phyloP scores from a whole-genome alignment of 106 monocot genomes.

The Amphibolis antarctica region DNA sequence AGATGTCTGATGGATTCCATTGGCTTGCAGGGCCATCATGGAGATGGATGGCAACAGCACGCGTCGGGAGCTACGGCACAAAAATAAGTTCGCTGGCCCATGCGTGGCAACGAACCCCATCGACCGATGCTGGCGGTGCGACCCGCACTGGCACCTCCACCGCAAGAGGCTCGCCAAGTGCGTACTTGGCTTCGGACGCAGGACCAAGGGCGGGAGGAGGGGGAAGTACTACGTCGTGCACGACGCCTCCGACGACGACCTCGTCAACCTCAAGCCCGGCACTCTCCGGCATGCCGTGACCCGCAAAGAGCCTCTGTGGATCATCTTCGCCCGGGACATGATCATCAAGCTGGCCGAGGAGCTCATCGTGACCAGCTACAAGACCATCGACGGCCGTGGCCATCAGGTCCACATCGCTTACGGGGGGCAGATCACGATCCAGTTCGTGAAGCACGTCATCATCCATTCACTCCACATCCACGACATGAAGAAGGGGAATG shows the following conservation, averaged over 20 bases:
- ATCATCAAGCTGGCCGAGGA: conserved; percentile 40
- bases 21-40: no score
- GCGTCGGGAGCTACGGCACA: not conserved
- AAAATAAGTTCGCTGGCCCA: not conserved
- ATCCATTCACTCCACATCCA: conserved; percentile 61
- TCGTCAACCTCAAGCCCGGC: conserved; percentile 24
- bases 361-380: conserved; percentile 50
- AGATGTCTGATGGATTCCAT: no score
- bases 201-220: conserved; percentile 8
- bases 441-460: conserved; percentile 48
- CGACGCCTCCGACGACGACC: conserved; percentile 23
- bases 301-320: conserved; percentile 51
- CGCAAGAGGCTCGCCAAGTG: conserved; percentile 20
- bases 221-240: conserved; percentile 28
- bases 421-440: conserved; percentile 46
- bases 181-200: conserved; percentile 34
- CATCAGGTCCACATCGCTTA: conserved; percentile 42
- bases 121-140: not conserved
- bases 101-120: not conserved
- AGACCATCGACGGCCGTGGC: conserved; percentile 68
- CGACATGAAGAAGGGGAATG: conserved; percentile 20
- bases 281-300: conserved; percentile 39
- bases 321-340: conserved; percentile 55
- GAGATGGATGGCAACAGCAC: no score
- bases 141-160: not conserved